A percentile compares a stretch with the other conserved stretches of the same genome.
These are phyloP conservation scores for Colletotrichum gloeosporioides DNA, from an alignment of 2,329 filamentous ascomycete species.

Conservation along the genomic window DNA sequence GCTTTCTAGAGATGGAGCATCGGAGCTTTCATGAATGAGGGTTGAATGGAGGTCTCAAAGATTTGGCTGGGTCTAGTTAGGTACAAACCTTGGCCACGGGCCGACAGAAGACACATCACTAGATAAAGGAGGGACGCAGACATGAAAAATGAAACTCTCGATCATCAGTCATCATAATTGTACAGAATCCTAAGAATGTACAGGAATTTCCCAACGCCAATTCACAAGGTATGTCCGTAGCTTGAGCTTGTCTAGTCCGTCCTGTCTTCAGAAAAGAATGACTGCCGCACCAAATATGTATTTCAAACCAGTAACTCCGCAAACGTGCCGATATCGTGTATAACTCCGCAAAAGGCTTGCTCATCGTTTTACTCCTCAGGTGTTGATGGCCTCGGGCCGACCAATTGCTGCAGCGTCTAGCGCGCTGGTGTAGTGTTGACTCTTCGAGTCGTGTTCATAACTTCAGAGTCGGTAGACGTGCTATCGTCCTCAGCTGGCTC, in stretches of 20 bases:
- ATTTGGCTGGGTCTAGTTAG: not conserved
- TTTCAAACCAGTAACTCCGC: not conserved
- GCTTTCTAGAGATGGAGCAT: not conserved
- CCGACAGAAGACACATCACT: not conserved
- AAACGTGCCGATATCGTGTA: not conserved
- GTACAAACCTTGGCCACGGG: not conserved
- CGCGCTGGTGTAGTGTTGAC: conserved; percentile 15
- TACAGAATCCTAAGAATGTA: conserved; percentile 13
- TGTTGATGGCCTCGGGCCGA: not conserved
- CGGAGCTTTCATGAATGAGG: not conserved
- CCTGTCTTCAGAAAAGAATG: not conserved
- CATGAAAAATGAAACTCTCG: not conserved
- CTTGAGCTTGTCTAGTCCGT: conserved; percentile 7
- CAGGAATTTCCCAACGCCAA: conserved; percentile 1
- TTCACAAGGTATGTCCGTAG: not conserved
- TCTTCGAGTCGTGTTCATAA: conserved; percentile 1
- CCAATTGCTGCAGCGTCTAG: conserved; percentile 9
- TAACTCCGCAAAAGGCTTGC: not conserved
- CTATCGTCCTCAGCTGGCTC: conserved; percentile 16
- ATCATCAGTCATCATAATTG: conserved; percentile 7
- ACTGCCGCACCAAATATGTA: not conserved
- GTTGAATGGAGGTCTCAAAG: not conserved
- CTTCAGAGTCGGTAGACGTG: conserved; percentile 1
- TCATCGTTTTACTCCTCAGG: not conserved
- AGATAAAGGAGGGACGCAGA: not conserved